phyloP scores from a whole-genome alignment of 2,329 filamentous ascomycete species.

The Clonostachys byssicola region DNA sequence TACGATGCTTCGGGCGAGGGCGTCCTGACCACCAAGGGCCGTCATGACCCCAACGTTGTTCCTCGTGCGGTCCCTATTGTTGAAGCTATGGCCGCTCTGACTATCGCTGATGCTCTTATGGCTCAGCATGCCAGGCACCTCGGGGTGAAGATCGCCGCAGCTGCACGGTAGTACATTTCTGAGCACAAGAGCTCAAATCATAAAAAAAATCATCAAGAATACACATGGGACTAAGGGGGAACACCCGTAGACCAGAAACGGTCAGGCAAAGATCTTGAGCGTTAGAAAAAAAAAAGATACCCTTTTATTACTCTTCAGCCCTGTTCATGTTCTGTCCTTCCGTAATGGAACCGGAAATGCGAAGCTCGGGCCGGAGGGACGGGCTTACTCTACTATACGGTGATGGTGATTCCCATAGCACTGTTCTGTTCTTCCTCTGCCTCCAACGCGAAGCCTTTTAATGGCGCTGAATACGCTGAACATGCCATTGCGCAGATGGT shows the following conservation, averaged over 20 bases:
- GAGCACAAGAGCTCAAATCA: neutral
- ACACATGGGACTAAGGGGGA: slow-evolving; percentile 9
- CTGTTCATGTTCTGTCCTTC: slow-evolving; percentile 12
- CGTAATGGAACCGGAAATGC: slow-evolving; percentile 11
- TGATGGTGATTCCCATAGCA: slow-evolving; percentile 9
- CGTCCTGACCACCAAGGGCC: slow-evolving; percentile 81
- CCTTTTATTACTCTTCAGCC: slow-evolving; percentile 12
- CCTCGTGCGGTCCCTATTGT: slow-evolving; percentile 84
- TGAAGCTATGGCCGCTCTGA: slow-evolving; percentile 86
- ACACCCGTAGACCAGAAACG: slow-evolving; percentile 12
- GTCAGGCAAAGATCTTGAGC: slow-evolving; percentile 11
- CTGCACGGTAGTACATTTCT: neutral
- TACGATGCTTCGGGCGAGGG: slow-evolving; percentile 72
- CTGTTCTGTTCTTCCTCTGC: slow-evolving; percentile 9
- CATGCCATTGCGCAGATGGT: slow-evolving; percentile 7
- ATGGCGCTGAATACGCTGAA: neutral
- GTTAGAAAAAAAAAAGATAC: slow-evolving; percentile 10
- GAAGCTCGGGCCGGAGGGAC: slow-evolving; percentile 9
- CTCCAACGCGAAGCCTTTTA: slow-evolving; percentile 5
- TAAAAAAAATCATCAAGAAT: slow-evolving; percentile 3
- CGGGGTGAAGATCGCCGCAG: slow-evolving; percentile 13
- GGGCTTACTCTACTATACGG: slow-evolving; percentile 7
- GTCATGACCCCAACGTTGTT: slow-evolving; percentile 92
- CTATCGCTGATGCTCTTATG: slow-evolving; percentile 82
- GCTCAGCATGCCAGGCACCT: slow-evolving; percentile 66